Conservation (phyloP, 768 basidiomycete genomes). For the Kwoniella shandongensis region DNA sequence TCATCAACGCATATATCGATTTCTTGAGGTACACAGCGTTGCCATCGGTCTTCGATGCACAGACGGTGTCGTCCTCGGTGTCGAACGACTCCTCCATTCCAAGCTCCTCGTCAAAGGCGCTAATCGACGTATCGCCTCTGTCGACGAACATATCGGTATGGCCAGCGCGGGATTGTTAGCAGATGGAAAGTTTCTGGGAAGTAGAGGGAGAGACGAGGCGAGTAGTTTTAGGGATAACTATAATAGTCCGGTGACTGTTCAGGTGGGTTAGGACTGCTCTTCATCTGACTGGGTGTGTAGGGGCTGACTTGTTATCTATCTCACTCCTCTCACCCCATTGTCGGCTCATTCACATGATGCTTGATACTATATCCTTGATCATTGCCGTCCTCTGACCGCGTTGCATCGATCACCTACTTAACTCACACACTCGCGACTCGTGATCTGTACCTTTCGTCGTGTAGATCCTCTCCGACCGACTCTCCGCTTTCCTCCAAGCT, state of each 20-base stretch:
- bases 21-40: constrained; percentile 63
- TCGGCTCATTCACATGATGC: no score
- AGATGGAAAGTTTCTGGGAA: constrained; percentile 84
- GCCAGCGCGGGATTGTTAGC: constrained; percentile 91
- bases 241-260: constrained; percentile 71
- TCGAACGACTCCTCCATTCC: constrained; percentile 96
- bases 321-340: no score
- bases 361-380: no score
- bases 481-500: constrained; percentile 86
- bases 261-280: constrained; percentile 50
- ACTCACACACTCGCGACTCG: no score
- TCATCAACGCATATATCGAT: background rate
- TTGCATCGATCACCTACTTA: no score
- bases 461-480: constrained; percentile 68
- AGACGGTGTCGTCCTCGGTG: constrained; percentile 89
- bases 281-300: no score
- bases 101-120: constrained; percentile 90
- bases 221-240: constrained; percentile 70
- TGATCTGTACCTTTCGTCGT: constrained; percentile 70
- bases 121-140: constrained; percentile 87
- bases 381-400: no score
- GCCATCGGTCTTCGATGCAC: constrained; percentile 94
- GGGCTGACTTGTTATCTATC: no score
- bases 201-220: constrained; percentile 81
- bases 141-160: constrained; percentile 91